Conservation (phyloP, 805 yeast genomes). For the Yamadazyma philogaea region DNA sequence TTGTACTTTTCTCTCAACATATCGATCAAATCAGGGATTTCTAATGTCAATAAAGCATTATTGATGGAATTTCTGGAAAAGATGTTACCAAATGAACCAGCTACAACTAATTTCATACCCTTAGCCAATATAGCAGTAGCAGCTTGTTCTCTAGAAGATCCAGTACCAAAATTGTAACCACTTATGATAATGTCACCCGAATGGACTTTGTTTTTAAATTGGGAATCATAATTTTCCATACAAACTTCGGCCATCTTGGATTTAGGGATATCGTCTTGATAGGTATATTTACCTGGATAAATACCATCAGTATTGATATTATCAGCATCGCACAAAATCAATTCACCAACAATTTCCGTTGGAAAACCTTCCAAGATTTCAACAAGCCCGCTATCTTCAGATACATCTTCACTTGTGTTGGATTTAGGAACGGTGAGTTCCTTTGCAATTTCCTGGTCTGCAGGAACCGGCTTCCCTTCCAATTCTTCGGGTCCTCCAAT, state of each 20-base stretch:
- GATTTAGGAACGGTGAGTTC: constrained; percentile 31
- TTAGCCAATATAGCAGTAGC: constrained; percentile 97
- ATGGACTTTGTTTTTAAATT: constrained; percentile 74
- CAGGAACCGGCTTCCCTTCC: constrained; percentile 45
- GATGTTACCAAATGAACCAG: constrained; percentile 97
- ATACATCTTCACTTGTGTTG: constrained; percentile 29
- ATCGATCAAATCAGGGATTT: constrained; percentile 82
- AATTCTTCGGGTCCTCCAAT: constrained; percentile 92
- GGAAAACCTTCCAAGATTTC: constrained; percentile 92
- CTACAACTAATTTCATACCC: constrained; percentile 87
- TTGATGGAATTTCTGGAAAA: constrained; percentile 94
- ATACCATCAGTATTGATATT: constrained; percentile 97
- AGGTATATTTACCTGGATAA: constrained; percentile 98
- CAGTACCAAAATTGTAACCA: constrained; percentile 97
- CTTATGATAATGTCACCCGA: constrained; percentile 87
- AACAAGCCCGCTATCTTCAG: constrained; percentile 44
- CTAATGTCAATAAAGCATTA: constrained; percentile 90
- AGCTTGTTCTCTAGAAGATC: constrained; percentile 98
- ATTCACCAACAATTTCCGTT: constrained; percentile 80
- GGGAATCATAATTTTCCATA: constrained; percentile 97
- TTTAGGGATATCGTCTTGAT: constrained; percentile 93
- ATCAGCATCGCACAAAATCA: constrained; percentile 94
- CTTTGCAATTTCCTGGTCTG: constrained; percentile 49
- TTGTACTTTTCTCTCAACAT: constrained; percentile 68
- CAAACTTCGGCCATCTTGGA: constrained; percentile 98